phyloP scores from a whole-genome alignment of 1,284 basidiomycete species.

The Clitocybe nebularis region DNA sequence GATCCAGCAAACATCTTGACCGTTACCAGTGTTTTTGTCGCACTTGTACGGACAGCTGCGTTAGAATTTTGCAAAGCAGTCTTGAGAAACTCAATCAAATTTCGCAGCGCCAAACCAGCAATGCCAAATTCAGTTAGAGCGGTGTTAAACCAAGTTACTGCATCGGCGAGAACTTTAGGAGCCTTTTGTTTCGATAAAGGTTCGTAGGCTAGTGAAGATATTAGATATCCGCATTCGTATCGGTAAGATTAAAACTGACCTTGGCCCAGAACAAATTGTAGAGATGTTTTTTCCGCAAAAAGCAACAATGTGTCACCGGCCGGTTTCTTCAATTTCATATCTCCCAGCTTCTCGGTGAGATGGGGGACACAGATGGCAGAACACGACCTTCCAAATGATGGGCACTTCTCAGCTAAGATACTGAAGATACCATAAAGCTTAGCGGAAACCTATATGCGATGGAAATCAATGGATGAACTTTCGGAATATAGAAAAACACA shows the following conservation, averaged over 20 bases:
- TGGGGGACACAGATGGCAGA: slow-evolving; percentile 83
- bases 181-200: slow-evolving; percentile 93
- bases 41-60: slow-evolving; percentile 89
- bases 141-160: slow-evolving; percentile 86
- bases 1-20: slow-evolving; percentile 90
- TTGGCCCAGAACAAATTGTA: slow-evolving; percentile 93
- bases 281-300: slow-evolving; percentile 90
- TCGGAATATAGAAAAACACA: slow-evolving; percentile 29
- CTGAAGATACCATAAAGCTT: slow-evolving; percentile 81
- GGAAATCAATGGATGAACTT: slow-evolving; percentile 4
- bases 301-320: slow-evolving; percentile 84
- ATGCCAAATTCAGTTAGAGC: slow-evolving; percentile 93
- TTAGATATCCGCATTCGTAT: too few species aligned
- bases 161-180: slow-evolving; percentile 94
- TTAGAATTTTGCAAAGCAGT: slow-evolving; percentile 89
- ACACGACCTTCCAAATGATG: slow-evolving; percentile 84
- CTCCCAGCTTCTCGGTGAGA: slow-evolving; percentile 92
- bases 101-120: slow-evolving; percentile 78
- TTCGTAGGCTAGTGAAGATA: slow-evolving; percentile 67
- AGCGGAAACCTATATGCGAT: slow-evolving; percentile 66
- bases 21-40: slow-evolving; percentile 93
- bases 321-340: slow-evolving; percentile 95
- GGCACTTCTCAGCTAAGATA: slow-evolving; percentile 73
- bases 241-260: slow-evolving; percentile 43
- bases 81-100: slow-evolving; percentile 90